Evolutionary conservation across 2,329 filamentous ascomycete species (phyloP), one percentile per base, ranked within the genome.

Genomic region (Leptodontidium sp.): DNA sequence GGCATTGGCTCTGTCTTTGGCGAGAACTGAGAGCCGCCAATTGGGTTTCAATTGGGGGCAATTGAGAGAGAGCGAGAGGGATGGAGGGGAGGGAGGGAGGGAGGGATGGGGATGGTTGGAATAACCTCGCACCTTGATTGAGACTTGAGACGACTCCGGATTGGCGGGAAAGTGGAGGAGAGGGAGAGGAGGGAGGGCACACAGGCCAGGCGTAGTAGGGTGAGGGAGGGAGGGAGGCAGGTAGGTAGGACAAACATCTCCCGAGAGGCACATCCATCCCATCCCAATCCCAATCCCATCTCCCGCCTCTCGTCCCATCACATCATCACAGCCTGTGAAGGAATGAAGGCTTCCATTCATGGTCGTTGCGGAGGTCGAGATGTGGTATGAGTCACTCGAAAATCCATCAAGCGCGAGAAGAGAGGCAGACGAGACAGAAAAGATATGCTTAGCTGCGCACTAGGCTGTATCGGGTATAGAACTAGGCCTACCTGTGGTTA

Each of bases 91-190:
- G 21, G 21, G 21, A 21, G 21, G 21, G 21, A 21, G 15, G 29
- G 52, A 29, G 14, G 24, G 24, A 26, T 4, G 29, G 29, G 6
- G 29, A 32, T 32, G 29, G 29, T 21, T 21, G 58, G 11, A 24
- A 53, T 15, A 15, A 55, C 52, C 26, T 55, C 55, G 55, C 55
- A 58, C 58, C 58, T 45, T 61, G 58, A 61, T 45, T 61, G 58
- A 61, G 58, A 61, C 38, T 40, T 12, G 38, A 40, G 38, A 40
- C 38, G 35, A 40, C 55, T 59, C 52, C 32, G 52, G 52, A 55
- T 55, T 55, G 52, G 52, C 26, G 26, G 52, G 32, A 40, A 11
- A 9, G 38, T 2, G 38, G 29, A 17, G 29, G 15, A 55, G 24
- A 15, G 24, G 26, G 29, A 52, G 32, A 55, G 52, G 52, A 32